Percentiles rank a stretch among this genome's conserved stretches.
Evolutionary conservation across 345 rosid genomes (phyloP).

Genomic region (Xanthoceras sorbifolium): DNA sequence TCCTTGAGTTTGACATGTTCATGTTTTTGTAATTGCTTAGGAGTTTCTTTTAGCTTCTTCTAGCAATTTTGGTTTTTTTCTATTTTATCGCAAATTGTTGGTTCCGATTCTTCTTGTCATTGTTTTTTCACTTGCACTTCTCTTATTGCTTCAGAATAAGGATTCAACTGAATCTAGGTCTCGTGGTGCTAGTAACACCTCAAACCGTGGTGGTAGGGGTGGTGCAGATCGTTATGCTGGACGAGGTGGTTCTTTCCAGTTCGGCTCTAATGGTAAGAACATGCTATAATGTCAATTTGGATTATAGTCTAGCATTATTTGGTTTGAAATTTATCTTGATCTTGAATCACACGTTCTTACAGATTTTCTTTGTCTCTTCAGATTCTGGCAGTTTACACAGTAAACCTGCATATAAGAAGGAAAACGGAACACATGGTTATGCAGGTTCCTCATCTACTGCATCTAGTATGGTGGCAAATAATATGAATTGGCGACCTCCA

Average conservation of each 20-base stretch:
- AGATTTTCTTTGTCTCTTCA: slow-evolving; percentile 34
- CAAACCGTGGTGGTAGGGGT: slow-evolving; percentile 69
- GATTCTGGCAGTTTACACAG: slow-evolving; percentile 61
- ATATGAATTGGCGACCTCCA: slow-evolving; percentile 35
- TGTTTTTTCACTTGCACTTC: slow-evolving; percentile 11
- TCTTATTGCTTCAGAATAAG: slow-evolving; percentile 56
- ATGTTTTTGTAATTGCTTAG: neutral
- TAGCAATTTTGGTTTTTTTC: too few species aligned
- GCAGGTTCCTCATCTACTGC: slow-evolving; percentile 54
- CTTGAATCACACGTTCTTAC: slow-evolving; percentile 5
- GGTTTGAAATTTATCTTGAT: neutral
- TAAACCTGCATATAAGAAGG: slow-evolving; percentile 73
- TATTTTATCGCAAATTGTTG: neutral
- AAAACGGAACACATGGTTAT: slow-evolving; percentile 66
- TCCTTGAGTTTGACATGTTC: neutral
- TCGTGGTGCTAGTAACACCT: slow-evolving; percentile 59
- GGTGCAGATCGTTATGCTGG: slow-evolving; percentile 71
- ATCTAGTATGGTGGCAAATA: slow-evolving; percentile 45
- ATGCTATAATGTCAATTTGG: slow-evolving; percentile 7
- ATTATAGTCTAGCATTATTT: slow-evolving; percentile 2
- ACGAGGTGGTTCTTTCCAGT: slow-evolving; percentile 52
- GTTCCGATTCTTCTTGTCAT: neutral
- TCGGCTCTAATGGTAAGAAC: slow-evolving; percentile 59
- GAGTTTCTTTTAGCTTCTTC: slow-evolving; percentile 15
- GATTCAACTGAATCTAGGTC: slow-evolving; percentile 59